Base-by-base conservation (phyloP, 306 rosid species). In the Myrica gale region DNA sequence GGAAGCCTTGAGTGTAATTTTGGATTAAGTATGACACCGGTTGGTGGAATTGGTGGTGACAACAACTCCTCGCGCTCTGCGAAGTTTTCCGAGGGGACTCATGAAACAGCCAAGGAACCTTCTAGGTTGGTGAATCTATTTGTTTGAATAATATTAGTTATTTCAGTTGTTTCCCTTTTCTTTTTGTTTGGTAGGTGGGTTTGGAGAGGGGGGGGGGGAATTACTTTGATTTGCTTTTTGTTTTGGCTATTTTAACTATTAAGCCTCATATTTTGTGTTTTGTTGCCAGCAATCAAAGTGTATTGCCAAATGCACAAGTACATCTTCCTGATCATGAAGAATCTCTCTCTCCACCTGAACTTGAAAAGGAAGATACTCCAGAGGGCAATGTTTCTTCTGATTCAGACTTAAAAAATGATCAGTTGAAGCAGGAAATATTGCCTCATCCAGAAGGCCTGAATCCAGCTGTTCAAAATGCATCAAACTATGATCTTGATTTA, bases 1-100 rank as follows among this genome's bases (percentile, higher is more conserved):
- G 97, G 97, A 84, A 92, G 93, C 85, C 87, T 90, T 55, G 89
- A 84, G 76, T 73, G 86, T 68, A 52, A 45, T 68, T 78, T 61
- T 12, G 85, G 70, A 47, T 74, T 51, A 17, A 83, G 68, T 57
- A 90, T 69, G 57, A 80, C 58, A 60, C 80, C 82, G 54, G 73
- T 71, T 73, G 82, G 50, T 77, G 79, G 70, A 75, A 78, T 78
- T 76, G 80, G 44, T 71, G 78, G 80, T 26, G 87, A 68, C 37
- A 69, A 78, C 82, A 72, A 46, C 10, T 37, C 80, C 69, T 66
- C 71, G 32, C 52, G 67, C 47, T 77, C 82, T 68, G 75, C 69
- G 70, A 87, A 85, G 68, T 78, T 89, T 74, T 84, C 87, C 53
- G 73, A 52, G 56, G 87, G 78, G 73, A 78, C 67, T 15, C 81